Evolutionary conservation across 768 basidiomycete genomes (phyloP), one percentile per base, ranked within the genome.

Genomic region (Leccinum subtestaceum): DNA sequence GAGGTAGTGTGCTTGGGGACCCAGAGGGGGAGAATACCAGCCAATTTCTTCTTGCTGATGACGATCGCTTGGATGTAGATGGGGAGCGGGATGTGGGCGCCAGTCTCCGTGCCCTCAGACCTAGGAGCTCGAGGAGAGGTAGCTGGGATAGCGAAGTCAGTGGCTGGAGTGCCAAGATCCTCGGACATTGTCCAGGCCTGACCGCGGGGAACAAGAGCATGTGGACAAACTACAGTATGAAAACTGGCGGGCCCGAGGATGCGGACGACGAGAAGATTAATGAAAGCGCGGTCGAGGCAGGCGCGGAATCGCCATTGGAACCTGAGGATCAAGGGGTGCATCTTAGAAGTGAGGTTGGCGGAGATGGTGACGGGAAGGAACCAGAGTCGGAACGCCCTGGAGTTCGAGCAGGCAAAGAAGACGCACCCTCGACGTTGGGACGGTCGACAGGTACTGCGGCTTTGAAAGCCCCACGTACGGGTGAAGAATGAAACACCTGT

Each of bases 131-230:
- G 9, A 80, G 93, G 65, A 79, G 92, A 65, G 89, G 90, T 0
- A 95, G 93, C 67, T 95, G 94, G 91, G 95, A 91, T 65, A 95
- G 93, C 66, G 89, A 89, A 67, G 87, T 84, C 25, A 94, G 91
- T 63, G 82, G 88, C 46, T 95, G 93, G 93, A 93, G 91, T 70
- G 92, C 93, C 6, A 77, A 81, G 60, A 74, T 89, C 31, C 70
- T 75, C 5, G 82, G 82, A 47, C 73, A 71, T 19, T 79, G 77
- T 3, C 74, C 78, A 8, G 80, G 79, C 23, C 76, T 80, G 5
- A 74, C 81, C 1, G 68, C 67, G 23, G 76, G 81, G 61, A 85
- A 83, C 61, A 80, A 83, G 63, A 87, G 84, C 59, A 60, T 84
- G 31, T 84, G 86, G 81, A 82, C 83, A 8, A 78, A 78, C 53